A percentile compares a stretch with the other conserved stretches of the same genome.
phyloP scores from a whole-genome alignment of 805 yeast genomes.

The Yarrowia sp. region DNA sequence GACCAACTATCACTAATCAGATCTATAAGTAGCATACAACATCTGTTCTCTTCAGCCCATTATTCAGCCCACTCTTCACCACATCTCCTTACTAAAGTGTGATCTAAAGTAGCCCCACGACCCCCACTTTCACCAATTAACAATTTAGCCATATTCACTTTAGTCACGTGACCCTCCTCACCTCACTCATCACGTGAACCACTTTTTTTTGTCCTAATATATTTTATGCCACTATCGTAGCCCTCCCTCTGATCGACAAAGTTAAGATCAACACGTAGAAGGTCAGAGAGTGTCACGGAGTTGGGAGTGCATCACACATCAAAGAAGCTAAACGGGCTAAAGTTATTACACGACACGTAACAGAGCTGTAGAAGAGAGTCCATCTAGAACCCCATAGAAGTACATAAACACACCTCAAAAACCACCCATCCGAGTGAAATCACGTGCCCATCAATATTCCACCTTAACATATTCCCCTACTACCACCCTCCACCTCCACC shows the following conservation, averaged over 20 bases:
- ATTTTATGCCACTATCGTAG: neutral
- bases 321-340: neutral
- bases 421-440: neutral
- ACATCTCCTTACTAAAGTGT: too few species aligned
- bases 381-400: neutral
- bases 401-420: neutral
- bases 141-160: too few species aligned
- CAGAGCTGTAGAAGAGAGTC: neutral
- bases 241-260: neutral
- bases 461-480: neutral
- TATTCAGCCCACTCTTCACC: too few species aligned
- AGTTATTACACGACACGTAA: slow-evolving; percentile 2
- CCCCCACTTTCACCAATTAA: too few species aligned
- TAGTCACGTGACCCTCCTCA: neutral
- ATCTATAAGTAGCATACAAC: too few species aligned
- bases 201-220: too few species aligned
- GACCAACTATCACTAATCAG: too few species aligned
- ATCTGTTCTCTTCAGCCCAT: too few species aligned
- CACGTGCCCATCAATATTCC: neutral
- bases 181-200: too few species aligned
- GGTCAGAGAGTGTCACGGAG: neutral
- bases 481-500: neutral
- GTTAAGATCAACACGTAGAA: slow-evolving; percentile 12
- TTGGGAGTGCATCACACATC: neutral
- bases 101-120: too few species aligned